phyloP scores from a whole-genome alignment of 805 yeast species.

The Ascoidea asiatica region DNA sequence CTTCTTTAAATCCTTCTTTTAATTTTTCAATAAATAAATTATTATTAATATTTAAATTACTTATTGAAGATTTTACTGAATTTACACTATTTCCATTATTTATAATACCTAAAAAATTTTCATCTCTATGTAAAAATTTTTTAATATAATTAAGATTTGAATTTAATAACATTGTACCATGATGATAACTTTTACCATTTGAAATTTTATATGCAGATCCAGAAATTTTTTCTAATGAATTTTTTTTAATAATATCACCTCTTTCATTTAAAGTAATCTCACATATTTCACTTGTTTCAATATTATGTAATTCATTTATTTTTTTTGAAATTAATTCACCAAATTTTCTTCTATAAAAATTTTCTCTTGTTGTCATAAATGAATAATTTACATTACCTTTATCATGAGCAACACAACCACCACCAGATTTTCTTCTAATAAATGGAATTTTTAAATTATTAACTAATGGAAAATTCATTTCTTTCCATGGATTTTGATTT shows the following conservation, averaged over 20 bases:
- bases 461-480: conserved; percentile 49
- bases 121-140: conserved; percentile 39
- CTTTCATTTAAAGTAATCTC: conserved; percentile 42
- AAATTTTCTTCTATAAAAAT: conserved; percentile 48
- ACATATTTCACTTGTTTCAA: conserved; percentile 5
- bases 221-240: conserved; percentile 47
- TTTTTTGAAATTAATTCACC: conserved; percentile 31
- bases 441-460: conserved; percentile 42
- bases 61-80: conserved; percentile 72
- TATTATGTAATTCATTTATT: conserved; percentile 15
- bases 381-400: conserved; percentile 79
- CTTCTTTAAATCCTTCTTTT: conserved; percentile 6
- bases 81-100: conserved; percentile 39
- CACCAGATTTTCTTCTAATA: conserved; percentile 77
- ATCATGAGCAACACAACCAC: conserved; percentile 96
- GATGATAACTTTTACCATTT: conserved; percentile 76
- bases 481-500: conserved; percentile 92
- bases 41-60: conserved; percentile 32
- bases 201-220: conserved; percentile 91
- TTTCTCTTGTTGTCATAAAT: conserved; percentile 53
- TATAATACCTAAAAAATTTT: conserved; percentile 22
- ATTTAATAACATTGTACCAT: conserved; percentile 83
- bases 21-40: conserved; percentile 1
- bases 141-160: conserved; percentile 50
- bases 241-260: conserved; percentile 58